These are phyloP conservation scores for Lichenothelia convexa DNA, from an alignment of 495 filamentous ascomycete species.

Conservation along the genomic window DNA sequence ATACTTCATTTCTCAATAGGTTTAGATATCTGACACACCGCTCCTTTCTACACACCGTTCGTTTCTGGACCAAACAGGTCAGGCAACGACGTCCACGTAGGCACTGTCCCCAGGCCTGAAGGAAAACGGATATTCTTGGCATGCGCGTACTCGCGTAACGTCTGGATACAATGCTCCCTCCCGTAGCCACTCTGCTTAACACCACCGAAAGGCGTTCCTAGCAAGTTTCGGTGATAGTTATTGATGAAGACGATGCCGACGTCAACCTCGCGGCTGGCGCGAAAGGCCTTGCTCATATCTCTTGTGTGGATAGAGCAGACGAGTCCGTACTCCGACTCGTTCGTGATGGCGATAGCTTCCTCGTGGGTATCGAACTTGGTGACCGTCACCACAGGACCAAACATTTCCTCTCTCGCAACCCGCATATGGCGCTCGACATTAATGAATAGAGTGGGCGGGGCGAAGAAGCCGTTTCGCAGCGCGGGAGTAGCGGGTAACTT, in stretches of 20 bases:
- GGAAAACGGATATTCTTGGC: background rate
- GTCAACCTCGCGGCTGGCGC: conserved; percentile 56
- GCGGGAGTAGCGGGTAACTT: conserved; percentile 20
- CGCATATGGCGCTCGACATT: conserved; percentile 51
- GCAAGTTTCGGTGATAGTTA: conserved; percentile 46
- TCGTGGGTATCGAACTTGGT: conserved; percentile 49
- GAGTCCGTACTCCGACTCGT: conserved; percentile 67
- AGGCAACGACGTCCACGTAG: no score
- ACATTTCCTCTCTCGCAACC: conserved; percentile 62
- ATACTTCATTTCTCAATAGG: no score
- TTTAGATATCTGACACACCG: no score
- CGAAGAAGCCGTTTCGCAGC: conserved; percentile 42
- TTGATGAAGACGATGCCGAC: conserved; percentile 63
- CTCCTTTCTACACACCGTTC: no score
- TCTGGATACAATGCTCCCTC: conserved; percentile 1
- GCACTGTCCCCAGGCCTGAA: no score
- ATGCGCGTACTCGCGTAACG: background rate
- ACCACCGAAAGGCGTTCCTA: conserved; percentile 53
- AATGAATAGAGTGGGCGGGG: conserved; percentile 56
- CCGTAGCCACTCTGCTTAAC: conserved; percentile 46
- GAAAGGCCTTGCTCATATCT: conserved; percentile 54
- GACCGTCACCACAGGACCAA: conserved; percentile 64
- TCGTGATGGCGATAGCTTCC: conserved; percentile 60
- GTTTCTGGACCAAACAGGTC: no score
- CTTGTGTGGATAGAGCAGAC: conserved; percentile 75